A percentile compares a stretch with the other conserved stretches of the same genome.
Conservation (phyloP, 2,329 filamentous ascomycete species). For the Colletotrichum melonis region DNA sequence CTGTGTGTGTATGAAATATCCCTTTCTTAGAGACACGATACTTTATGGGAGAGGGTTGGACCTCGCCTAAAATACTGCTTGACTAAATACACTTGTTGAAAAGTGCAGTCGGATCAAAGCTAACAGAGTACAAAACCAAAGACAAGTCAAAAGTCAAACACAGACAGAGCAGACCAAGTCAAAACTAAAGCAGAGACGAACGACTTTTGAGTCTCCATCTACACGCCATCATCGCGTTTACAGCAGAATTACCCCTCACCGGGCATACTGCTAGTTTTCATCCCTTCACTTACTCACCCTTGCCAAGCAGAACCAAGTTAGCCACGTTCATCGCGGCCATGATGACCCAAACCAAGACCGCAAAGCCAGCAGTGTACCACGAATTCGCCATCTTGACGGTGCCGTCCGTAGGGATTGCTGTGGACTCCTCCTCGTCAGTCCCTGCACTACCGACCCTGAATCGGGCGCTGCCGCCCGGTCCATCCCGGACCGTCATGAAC, state of each 20-base stretch:
- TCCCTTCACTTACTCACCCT: neutral
- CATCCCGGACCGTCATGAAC: constrained; percentile 78
- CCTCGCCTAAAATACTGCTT: neutral
- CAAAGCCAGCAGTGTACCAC: constrained; percentile 69
- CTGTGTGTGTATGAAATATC: no score
- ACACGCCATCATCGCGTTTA: neutral
- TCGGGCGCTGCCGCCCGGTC: constrained; percentile 47
- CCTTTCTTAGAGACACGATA: neutral
- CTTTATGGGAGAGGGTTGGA: neutral
- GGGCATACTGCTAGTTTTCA: neutral
- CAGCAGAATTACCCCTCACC: constrained; percentile 25
- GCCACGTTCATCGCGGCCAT: constrained; percentile 86
- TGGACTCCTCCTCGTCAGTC: constrained; percentile 38
- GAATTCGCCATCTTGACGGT: constrained; percentile 76
- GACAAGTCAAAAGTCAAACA: neutral
- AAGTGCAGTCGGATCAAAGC: neutral
- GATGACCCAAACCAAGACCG: constrained; percentile 74
- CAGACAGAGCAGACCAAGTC: no score
- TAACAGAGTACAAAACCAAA: neutral
- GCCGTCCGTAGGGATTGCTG: constrained; percentile 26
- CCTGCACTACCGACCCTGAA: constrained; percentile 40
- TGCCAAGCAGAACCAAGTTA: constrained; percentile 73
- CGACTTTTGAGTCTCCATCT: neutral
- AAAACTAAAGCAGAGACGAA: neutral
- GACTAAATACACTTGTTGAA: neutral